A percentile compares a stretch with the other conserved stretches of the same genome.
phyloP scores from a whole-genome alignment of 306 rosid species.

The Cotoneaster glaucophyllus region DNA sequence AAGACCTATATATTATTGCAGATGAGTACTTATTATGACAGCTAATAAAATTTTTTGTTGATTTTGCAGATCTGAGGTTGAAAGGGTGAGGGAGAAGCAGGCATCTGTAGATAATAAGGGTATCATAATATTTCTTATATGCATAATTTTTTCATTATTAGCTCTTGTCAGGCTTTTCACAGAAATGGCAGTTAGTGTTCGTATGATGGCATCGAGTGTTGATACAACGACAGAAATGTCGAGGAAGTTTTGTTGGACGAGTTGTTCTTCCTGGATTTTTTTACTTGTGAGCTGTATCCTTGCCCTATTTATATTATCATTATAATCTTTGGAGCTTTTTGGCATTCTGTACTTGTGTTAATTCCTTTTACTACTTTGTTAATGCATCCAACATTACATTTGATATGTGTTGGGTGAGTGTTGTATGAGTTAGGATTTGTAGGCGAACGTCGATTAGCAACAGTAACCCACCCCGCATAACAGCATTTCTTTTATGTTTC shows the following conservation, averaged over 20 bases:
- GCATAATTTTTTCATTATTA: slow-evolving; percentile 49
- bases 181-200: slow-evolving; percentile 40
- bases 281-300: slow-evolving; percentile 56
- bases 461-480: neutral
- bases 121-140: slow-evolving; percentile 42
- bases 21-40: no score
- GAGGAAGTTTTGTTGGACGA: slow-evolving; percentile 58
- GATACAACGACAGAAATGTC: slow-evolving; percentile 29
- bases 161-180: slow-evolving; percentile 45
- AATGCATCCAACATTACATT: neutral
- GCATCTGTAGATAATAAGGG: slow-evolving; percentile 65
- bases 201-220: slow-evolving; percentile 30
- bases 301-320: slow-evolving; percentile 48
- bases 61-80: slow-evolving; percentile 66
- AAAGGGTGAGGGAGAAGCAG: slow-evolving; percentile 58
- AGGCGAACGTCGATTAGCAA: neutral
- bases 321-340: slow-evolving; percentile 30
- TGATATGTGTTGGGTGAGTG: neutral
- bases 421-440: neutral
- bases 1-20: neutral
- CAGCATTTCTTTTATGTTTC: neutral
- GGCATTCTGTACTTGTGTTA: neutral
- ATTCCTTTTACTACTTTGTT: neutral
- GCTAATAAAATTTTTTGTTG: slow-evolving; percentile 1
- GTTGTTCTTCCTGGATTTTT: slow-evolving; percentile 67